Base-by-base conservation (phyloP, 2,329 filamentous ascomycete genomes). In the Alternaria ventricosa region DNA sequence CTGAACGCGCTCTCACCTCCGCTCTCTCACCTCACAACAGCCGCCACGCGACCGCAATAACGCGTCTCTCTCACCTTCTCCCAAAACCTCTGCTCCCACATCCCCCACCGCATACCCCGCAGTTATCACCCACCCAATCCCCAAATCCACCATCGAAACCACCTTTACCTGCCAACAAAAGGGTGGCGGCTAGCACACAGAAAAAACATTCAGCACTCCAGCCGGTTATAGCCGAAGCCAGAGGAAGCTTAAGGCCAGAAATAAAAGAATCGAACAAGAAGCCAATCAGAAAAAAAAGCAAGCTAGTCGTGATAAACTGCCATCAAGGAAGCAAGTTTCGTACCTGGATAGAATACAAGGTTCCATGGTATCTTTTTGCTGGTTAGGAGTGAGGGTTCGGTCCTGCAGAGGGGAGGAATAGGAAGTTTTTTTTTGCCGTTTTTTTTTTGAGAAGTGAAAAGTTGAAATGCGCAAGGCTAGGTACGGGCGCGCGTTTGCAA, bases 101-200 rank as follows among this genome's bases (percentile, higher is more conserved):
- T 9, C 15, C 0, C 0, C 15, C 0, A 0, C 33, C 33, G 0
- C 8, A 9, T n/a, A 36, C 15, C 33, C 33, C 33, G 33, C 33
- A n/a, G 15, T 36, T 36, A 36, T 36, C 5, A 36, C 15, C 15
- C 15, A 36, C 15, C 33, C 15, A n/a, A 36, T 9, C 6, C 22
- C 44, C 33, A 7, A n/a, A 36, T 36, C 33, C 33, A n/a, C 33
- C 33, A 36, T 36, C 22, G 18, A 20, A 46, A 22, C 22, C 22
- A 46, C 44, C 11, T 23, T 46, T 46, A 22, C 44, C 44, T 46
- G 33, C 33, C 33, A 36, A 36, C 33, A 36, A 36, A 36, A 36
- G 33, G 33, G 33, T 36, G 33, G 33, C 33, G 33, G 33, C 33
- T n/a, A 36, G 33, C 33, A 36, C 33, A 36, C 33, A 36, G 33